Evolutionary conservation across 352 stramenopile genomes (phyloP).

Genomic region (Pythium chondricola): DNA sequence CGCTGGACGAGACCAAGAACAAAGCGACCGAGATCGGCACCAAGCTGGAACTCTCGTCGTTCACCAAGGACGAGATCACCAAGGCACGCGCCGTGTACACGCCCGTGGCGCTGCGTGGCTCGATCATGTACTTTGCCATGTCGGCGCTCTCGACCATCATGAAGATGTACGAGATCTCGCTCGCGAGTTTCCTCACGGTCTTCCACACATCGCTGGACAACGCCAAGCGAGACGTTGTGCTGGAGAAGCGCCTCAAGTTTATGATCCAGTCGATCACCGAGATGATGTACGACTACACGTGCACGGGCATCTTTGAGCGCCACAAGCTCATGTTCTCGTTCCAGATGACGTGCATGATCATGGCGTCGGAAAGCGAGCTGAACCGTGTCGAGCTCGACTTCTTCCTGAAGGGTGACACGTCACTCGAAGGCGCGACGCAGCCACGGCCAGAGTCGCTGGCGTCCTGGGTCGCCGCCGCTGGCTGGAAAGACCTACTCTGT

Average conservation of each 20-base stretch:
- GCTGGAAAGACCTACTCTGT: conserved; percentile 92
- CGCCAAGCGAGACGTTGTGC: conserved; percentile 87
- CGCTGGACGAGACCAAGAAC: conserved; percentile 93
- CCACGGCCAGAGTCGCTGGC: conserved; percentile 59
- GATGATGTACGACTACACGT: conserved; percentile 96
- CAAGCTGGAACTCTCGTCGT: conserved; percentile 89
- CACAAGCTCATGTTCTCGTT: conserved; percentile 97
- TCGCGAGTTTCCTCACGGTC: conserved; percentile 89
- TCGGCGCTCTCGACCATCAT: conserved; percentile 89
- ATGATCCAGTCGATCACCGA: conserved; percentile 90
- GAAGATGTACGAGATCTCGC: conserved; percentile 95
- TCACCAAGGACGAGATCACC: conserved; percentile 93
- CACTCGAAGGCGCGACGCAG: conserved; percentile 69
- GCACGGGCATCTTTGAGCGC: conserved; percentile 95
- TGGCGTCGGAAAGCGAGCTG: conserved; percentile 77
- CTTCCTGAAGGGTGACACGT: conserved; percentile 95
- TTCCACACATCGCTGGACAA: conserved; percentile 89
- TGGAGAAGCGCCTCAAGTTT: conserved; percentile 83
- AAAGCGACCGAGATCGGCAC: conserved; percentile 92
- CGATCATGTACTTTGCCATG: conserved; percentile 94
- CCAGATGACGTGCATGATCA: conserved; percentile 96
- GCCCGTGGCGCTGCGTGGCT: conserved; percentile 88
- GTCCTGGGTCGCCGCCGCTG: conserved; percentile 78
- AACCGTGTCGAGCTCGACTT: conserved; percentile 90
- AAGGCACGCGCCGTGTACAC: conserved; percentile 88